Conservation (phyloP, 2,329 filamentous ascomycete genomes). For the Cytospora chrysosperma region DNA sequence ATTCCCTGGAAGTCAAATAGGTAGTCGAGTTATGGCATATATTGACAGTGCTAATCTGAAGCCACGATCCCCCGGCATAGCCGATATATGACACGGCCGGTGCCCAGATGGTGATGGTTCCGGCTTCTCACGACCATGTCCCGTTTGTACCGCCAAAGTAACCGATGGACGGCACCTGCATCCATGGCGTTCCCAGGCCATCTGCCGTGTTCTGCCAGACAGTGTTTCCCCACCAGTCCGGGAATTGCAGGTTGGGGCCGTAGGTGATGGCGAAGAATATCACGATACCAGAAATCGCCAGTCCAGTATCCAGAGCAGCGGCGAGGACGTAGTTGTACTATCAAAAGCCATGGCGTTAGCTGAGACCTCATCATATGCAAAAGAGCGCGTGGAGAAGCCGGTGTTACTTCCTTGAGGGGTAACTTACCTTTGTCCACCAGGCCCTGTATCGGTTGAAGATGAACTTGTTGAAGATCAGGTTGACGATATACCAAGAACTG, state of each 20-base stretch:
- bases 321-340: constrained; percentile 42
- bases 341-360: background rate
- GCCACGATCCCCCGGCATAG: no score
- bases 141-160: constrained; percentile 36
- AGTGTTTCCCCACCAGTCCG: constrained; percentile 37
- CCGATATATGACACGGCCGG: background rate
- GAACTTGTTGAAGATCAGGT: constrained; percentile 45
- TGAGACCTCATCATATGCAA: background rate
- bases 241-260: constrained; percentile 34
- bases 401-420: background rate
- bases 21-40: no score
- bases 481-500: constrained; percentile 42
- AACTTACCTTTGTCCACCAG: constrained; percentile 40
- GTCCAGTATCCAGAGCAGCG: constrained; percentile 34
- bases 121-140: constrained; percentile 31
- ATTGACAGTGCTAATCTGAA: background rate
- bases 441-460: constrained; percentile 42
- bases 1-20: no score
- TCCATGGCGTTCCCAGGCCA: constrained; percentile 33
- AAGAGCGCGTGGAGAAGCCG: background rate
- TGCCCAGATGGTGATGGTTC: no score
- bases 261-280: constrained; percentile 39
- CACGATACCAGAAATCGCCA: constrained; percentile 35
- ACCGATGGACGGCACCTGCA: constrained; percentile 33
- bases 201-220: constrained; percentile 38